These are phyloP conservation scores for Podila minutissima DNA, from an alignment of 192 early-diverging fungal genomes.

Conservation along the genomic window DNA sequence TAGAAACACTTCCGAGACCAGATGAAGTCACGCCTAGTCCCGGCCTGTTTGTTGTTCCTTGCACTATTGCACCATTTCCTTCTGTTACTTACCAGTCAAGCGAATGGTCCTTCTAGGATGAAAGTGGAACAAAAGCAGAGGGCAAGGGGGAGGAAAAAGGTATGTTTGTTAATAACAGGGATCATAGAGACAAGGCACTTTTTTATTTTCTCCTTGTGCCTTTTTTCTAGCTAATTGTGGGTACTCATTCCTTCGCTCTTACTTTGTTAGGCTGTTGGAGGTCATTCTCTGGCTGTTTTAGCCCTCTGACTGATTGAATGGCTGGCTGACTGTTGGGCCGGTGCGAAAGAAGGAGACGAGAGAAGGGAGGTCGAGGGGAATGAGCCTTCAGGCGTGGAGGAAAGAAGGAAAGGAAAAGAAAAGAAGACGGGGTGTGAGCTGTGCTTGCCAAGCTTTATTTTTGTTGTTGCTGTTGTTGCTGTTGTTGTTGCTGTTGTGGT, in stretches of 20 bases:
- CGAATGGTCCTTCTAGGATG: conserved; percentile 32
- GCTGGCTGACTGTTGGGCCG: neutral
- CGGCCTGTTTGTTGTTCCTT: neutral
- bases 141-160: neutral
- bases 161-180: neutral
- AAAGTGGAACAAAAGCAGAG: neutral
- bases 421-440: too few relatives aligned
- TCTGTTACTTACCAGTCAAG: conserved; percentile 43
- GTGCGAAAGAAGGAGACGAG: neutral
- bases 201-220: neutral
- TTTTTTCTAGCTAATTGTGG: neutral
- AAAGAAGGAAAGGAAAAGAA: neutral
- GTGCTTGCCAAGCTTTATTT: too few relatives aligned
- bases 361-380: neutral
- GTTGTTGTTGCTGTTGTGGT: too few relatives aligned
- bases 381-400: neutral
- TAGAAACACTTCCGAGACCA: too few relatives aligned
- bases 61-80: neutral
- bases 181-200: too few relatives aligned
- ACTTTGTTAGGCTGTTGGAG: conserved; percentile 2
- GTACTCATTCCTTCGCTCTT: neutral
- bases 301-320: neutral
- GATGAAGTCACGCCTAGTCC: too few relatives aligned
- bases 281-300: neutral
- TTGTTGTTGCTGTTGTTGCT: too few relatives aligned